A percentile compares a stretch with the other conserved stretches of the same genome.
phyloP scores from a whole-genome alignment of 495 filamentous ascomycete species.

The Xylaria nigripes region DNA sequence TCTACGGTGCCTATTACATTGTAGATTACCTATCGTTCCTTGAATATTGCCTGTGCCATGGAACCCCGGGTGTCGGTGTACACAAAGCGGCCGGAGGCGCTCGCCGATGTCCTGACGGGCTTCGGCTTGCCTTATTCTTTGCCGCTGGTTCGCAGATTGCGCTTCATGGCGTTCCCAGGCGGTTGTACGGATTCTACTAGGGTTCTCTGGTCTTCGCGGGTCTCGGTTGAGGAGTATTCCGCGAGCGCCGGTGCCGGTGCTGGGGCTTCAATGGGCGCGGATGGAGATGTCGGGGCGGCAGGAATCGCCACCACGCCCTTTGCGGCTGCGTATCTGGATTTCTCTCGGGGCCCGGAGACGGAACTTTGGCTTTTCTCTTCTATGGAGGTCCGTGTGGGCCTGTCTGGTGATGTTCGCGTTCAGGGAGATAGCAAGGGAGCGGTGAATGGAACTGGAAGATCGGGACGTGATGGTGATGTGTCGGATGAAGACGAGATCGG shows the following conservation, averaged over 20 bases:
- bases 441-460: not conserved
- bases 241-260: not conserved
- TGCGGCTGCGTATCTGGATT: conserved; percentile 51
- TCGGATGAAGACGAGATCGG: conserved; percentile 4
- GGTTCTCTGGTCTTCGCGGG: conserved; percentile 29
- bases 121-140: conserved; percentile 48
- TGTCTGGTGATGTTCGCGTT: not conserved
- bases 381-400: conserved; percentile 29
- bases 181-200: conserved; percentile 25
- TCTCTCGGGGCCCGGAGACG: conserved; percentile 49
- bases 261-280: not conserved
- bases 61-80: conserved; percentile 28
- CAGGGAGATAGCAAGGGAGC: not conserved
- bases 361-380: conserved; percentile 54
- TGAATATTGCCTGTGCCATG: no score
- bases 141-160: conserved; percentile 49
- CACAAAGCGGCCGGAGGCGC: conserved; percentile 25
- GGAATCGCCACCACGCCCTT: conserved; percentile 15
- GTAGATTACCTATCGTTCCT: no score
- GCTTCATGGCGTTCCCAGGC: conserved; percentile 40
- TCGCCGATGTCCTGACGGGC: conserved; percentile 35
- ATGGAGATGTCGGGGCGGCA: conserved; percentile 1
- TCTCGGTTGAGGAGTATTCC: conserved; percentile 19
- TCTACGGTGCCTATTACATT: no score
- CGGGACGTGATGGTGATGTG: not conserved